These are phyloP conservation scores for Euphorbia peplus DNA, from an alignment of 345 rosid genomes.

Conservation along the genomic window DNA sequence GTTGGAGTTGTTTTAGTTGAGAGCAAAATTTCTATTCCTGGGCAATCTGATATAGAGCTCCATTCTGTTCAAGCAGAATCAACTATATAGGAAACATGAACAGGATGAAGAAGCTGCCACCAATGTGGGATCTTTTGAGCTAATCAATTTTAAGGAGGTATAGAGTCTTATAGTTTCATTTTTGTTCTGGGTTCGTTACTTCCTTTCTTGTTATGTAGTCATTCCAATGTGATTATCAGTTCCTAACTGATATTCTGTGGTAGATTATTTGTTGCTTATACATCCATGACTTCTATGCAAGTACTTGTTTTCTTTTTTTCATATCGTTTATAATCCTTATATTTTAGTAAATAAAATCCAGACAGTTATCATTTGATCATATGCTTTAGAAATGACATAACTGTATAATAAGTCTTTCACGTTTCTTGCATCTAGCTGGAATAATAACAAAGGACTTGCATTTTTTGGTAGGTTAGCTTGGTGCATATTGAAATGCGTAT, in stretches of 20 bases:
- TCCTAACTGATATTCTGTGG: constrained; percentile 3
- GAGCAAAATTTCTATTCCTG: constrained; percentile 19
- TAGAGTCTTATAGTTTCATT: constrained; percentile 16
- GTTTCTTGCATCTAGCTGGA: constrained; percentile 19
- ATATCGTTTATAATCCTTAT: not conserved
- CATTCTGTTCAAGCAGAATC: constrained; percentile 34
- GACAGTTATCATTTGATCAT: not conserved
- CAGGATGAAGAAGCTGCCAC: constrained; percentile 35
- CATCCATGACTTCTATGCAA: not conserved
- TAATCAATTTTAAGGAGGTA: constrained; percentile 38
- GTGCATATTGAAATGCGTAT: not conserved
- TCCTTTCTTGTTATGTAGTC: constrained; percentile 7
- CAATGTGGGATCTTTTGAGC: constrained; percentile 36
- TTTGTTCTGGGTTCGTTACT: constrained; percentile 17
- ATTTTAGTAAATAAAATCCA: not conserved
- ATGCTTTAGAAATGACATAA: not conserved
- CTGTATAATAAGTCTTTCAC: not conserved
- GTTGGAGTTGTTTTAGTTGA: constrained; percentile 18
- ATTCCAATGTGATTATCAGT: constrained; percentile 3
- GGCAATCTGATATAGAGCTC: constrained; percentile 34
- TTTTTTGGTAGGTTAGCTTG: not conserved
- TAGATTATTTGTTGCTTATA: constrained; percentile 4
- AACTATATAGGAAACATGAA: constrained; percentile 28
- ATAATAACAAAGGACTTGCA: not conserved
- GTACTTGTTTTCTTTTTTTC: not conserved